A percentile compares a stretch with the other conserved stretches of the same genome.
Evolutionary conservation across 768 basidiomycete genomes (phyloP).

Genomic region (Melanogaster broomeanus): DNA sequence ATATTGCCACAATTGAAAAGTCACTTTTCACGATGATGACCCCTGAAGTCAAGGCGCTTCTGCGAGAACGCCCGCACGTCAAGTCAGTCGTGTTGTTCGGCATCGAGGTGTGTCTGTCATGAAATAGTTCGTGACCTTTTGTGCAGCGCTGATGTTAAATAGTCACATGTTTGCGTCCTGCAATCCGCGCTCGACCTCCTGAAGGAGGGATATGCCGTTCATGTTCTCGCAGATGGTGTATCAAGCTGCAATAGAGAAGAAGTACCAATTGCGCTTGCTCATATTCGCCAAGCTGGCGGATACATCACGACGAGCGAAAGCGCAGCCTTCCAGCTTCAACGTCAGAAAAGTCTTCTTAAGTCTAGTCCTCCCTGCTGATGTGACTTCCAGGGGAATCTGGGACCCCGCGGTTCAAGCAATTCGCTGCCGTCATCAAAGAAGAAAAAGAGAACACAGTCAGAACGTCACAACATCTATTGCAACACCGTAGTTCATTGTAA

Average conservation of each 20-base stretch:
- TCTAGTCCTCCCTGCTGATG: slow-evolving; percentile 14
- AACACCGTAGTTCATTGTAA: slow-evolving; percentile 23
- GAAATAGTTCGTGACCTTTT: not conserved
- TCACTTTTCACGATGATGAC: slow-evolving; percentile 86
- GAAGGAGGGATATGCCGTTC: slow-evolving; percentile 48
- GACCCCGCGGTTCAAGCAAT: slow-evolving; percentile 66
- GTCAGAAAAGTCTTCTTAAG: slow-evolving; percentile 33
- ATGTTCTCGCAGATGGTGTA: slow-evolving; percentile 82
- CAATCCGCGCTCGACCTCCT: slow-evolving; percentile 80
- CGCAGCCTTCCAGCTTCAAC: slow-evolving; percentile 73
- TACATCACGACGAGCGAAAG: slow-evolving; percentile 82
- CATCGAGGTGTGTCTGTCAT: slow-evolving; percentile 66
- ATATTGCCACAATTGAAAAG: slow-evolving; percentile 70
- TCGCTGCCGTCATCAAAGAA: slow-evolving; percentile 75
- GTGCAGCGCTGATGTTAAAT: slow-evolving; percentile 9
- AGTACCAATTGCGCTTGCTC: slow-evolving; percentile 69
- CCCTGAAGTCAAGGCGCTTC: slow-evolving; percentile 56
- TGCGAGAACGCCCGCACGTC: slow-evolving; percentile 49
- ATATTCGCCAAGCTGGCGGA: slow-evolving; percentile 73
- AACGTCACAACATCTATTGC: slow-evolving; percentile 34
- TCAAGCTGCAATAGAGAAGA: slow-evolving; percentile 83
- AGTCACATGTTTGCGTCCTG: slow-evolving; percentile 90
- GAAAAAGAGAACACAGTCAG: slow-evolving; percentile 63
- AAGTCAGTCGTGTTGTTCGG: slow-evolving; percentile 77
- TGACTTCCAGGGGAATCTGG: slow-evolving; percentile 54